A percentile compares a stretch with the other conserved stretches of the same genome.
Conservation (phyloP, 139 green algal species). For the Micractinium sp. region DNA sequence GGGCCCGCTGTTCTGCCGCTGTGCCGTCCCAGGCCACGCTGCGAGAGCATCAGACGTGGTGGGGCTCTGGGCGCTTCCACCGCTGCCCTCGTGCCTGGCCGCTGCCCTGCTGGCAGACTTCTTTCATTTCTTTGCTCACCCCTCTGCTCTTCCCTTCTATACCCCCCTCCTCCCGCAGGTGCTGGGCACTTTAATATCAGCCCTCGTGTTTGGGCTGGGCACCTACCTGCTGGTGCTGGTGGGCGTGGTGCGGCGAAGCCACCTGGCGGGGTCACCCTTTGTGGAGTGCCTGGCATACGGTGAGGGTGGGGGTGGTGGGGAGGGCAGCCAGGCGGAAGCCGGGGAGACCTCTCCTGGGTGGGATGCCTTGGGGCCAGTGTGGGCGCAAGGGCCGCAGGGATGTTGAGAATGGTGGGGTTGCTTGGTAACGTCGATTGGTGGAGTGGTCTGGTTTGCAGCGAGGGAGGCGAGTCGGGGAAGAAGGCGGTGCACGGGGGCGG, state of each 20-base stretch:
- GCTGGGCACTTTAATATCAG: slow-evolving; percentile 65
- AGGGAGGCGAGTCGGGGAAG: not conserved
- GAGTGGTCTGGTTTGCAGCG: not conserved
- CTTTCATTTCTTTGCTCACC: not conserved
- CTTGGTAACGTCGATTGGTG: too few relatives aligned
- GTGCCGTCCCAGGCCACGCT: too few relatives aligned
- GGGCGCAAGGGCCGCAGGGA: too few relatives aligned
- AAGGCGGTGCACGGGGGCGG: too few relatives aligned
- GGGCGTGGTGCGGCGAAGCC: slow-evolving; percentile 44
- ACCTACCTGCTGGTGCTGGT: slow-evolving; percentile 67
- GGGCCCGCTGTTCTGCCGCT: too few relatives aligned
- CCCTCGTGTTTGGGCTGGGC: slow-evolving; percentile 67
- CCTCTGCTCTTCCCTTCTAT: not conserved
- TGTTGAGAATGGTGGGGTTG: too few relatives aligned
- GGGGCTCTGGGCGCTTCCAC: too few relatives aligned
- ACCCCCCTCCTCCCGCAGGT: slow-evolving; percentile 42
- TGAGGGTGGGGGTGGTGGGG: too few relatives aligned
- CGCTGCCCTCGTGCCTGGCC: not conserved
- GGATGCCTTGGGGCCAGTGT: too few relatives aligned
- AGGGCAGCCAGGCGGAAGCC: too few relatives aligned
- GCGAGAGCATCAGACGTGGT: too few relatives aligned
- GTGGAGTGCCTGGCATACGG: slow-evolving; percentile 69
- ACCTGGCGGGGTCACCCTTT: slow-evolving; percentile 54
- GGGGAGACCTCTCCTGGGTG: too few relatives aligned
- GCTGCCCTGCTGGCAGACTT: not conserved